phyloP scores from a whole-genome alignment of 257 asterid species.

The Lantana camara region DNA sequence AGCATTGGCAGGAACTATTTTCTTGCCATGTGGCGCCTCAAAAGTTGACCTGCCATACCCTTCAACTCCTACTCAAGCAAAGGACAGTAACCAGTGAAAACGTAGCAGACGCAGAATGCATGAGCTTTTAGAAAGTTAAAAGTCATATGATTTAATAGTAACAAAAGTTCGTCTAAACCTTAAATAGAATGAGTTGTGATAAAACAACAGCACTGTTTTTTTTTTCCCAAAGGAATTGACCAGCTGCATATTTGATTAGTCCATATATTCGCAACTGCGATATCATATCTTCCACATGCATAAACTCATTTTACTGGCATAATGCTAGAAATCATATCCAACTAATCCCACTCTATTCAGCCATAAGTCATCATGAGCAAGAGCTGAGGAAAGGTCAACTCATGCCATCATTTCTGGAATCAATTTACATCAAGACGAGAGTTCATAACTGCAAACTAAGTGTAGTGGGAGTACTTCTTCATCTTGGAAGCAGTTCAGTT shows the following conservation, averaged over 20 bases:
- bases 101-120: background rate
- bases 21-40: background rate
- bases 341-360: background rate
- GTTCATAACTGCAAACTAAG: conserved; percentile 2
- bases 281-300: background rate
- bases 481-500: too few species aligned
- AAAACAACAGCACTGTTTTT: background rate
- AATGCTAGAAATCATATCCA: background rate
- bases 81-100: conserved; percentile 4
- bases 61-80: background rate
- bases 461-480: background rate
- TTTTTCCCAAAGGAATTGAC: too few species aligned
- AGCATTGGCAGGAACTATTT: background rate
- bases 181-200: background rate
- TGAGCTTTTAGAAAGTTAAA: background rate
- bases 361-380: conserved; percentile 11
- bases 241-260: too few species aligned
- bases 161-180: background rate
- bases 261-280: background rate
- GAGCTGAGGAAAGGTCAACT: conserved; percentile 8
- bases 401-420: conserved; percentile 18
- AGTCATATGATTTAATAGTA: background rate
- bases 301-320: background rate
- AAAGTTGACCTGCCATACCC: background rate
- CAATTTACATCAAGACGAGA: conserved; percentile 7